A percentile compares a stretch with the other conserved stretches of the same genome.
phyloP scores from a whole-genome alignment of 1,139 yeast species.

The Candida sanyaensis region DNA sequence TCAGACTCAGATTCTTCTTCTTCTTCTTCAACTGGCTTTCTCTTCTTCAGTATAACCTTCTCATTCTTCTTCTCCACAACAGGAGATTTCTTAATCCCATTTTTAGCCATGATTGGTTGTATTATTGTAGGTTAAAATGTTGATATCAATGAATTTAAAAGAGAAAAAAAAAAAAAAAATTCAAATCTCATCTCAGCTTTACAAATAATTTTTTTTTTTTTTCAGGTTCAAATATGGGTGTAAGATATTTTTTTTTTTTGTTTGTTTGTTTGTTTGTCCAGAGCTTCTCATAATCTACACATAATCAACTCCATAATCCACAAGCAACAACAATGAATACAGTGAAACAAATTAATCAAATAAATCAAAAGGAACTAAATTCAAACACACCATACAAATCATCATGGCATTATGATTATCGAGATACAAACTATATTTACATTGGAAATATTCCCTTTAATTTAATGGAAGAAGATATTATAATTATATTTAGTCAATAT shows the following conservation, averaged over 20 bases:
- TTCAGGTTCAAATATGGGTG: not conserved
- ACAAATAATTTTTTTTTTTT: not conserved
- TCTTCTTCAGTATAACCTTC: conserved; percentile 15
- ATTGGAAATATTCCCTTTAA: conserved; percentile 73
- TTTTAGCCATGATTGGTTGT: conserved; percentile 17
- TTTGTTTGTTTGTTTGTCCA: not conserved
- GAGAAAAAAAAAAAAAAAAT: conserved; percentile 5
- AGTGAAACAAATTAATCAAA: conserved; percentile 52
- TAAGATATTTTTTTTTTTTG: not conserved
- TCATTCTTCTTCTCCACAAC: conserved; percentile 12
- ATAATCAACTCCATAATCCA: not conserved
- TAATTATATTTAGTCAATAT: conserved; percentile 82
- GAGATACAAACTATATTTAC: conserved; percentile 57
- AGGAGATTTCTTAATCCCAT: conserved; percentile 7
- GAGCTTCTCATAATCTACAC: not conserved
- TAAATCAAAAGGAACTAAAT: conserved; percentile 69
- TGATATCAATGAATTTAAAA: not conserved
- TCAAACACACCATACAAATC: conserved; percentile 59
- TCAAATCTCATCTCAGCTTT: conserved; percentile 6
- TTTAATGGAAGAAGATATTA: conserved; percentile 71
- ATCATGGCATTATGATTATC: conserved; percentile 90
- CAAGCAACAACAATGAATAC: conserved; percentile 34
- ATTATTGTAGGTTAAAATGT: conserved; percentile 1
- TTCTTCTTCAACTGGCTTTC: conserved; percentile 19
- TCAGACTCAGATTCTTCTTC: conserved; percentile 19